These are phyloP conservation scores for Scleroderma bovista DNA, from an alignment of 768 basidiomycete species.

Conservation along the genomic window DNA sequence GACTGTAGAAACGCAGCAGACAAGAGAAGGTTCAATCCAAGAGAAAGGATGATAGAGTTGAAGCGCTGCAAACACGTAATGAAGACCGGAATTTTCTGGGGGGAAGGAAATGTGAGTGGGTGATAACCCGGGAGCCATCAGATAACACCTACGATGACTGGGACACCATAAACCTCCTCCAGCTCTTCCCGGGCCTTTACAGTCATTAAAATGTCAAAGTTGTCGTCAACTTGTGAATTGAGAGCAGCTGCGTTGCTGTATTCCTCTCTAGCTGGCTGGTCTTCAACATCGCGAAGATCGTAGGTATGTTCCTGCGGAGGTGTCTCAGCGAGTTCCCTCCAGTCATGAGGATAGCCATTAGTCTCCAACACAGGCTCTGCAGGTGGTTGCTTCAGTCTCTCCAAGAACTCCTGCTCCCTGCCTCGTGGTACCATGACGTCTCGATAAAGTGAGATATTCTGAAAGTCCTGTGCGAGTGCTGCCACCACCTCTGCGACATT, in stretches of 20 bases:
- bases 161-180: slow-evolving; percentile 75
- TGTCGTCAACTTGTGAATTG: slow-evolving; percentile 48
- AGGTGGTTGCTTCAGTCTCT: slow-evolving; percentile 15
- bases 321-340: slow-evolving; percentile 10
- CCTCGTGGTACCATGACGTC: slow-evolving; percentile 55
- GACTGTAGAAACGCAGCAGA: slow-evolving; percentile 59
- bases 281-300: slow-evolving; percentile 17
- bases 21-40: slow-evolving; percentile 52
- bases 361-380: slow-evolving; percentile 1
- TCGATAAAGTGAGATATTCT: slow-evolving; percentile 58
- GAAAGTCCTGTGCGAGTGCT: slow-evolving; percentile 66
- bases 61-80: slow-evolving; percentile 72
- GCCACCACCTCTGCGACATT: slow-evolving; percentile 62
- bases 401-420: slow-evolving; percentile 36
- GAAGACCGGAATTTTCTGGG: slow-evolving; percentile 71
- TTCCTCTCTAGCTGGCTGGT: slow-evolving; percentile 5
- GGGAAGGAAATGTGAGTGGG: neutral
- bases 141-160: slow-evolving; percentile 57
- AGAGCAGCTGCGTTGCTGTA: slow-evolving; percentile 12
- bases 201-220: slow-evolving; percentile 59
- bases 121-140: neutral
- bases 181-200: slow-evolving; percentile 68
- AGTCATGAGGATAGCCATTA: slow-evolving; percentile 7
- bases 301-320: slow-evolving; percentile 7
- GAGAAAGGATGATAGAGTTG: slow-evolving; percentile 63